Base-by-base conservation (phyloP, 129 eudicot genomes). In the Flaveria bidentis region DNA sequence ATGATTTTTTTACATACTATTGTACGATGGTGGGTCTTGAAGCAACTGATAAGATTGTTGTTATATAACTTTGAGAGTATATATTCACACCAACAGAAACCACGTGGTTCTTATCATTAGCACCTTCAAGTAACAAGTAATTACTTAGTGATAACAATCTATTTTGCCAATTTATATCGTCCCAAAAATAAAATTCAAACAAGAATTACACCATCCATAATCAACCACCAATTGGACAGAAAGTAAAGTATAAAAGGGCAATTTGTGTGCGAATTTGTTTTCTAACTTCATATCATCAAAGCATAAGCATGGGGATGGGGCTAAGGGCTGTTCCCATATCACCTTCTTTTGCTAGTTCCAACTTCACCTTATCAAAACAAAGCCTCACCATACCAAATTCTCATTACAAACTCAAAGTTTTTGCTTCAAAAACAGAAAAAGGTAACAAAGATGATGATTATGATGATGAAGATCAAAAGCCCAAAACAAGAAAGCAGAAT, bases 401-500 rank as follows among this genome's bases (percentile, higher is more conserved):
- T 41, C 16, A 16, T 57, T 30, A 60, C 80, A 72, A 47, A 11
- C 46, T 61, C 63, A 49, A 69, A 57, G 50, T 39, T 23, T 56
- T 77, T 17, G 80, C 87, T 12, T 85, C 96, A 63, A 87, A 87
- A 64, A 67, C 84, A 69, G 90, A 87, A 66, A 83, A 82, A 64
- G 84, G 80, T 30, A 56, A 45, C 76, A 20, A 74, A 67, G 82
- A 79, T 0, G 82, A 86, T 1, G 88, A 76, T 3, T 86, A 76
- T 3, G 78, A 86, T 1, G 88, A 82, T 1, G 68, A 30, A 0
- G 36, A 61, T 10, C 17, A 63, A 72, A 87, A 80, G 63, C 85
- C 90, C 3, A 77, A 82, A 76, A 77, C 75, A 81, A 77, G 83
- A 53, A 91, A 94, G 73, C 96, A 89, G 51, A 87, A 88, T 66